These are phyloP conservation scores for Cyphellophora europaea DNA, from an alignment of 2,329 filamentous ascomycete species.

Conservation along the genomic window DNA sequence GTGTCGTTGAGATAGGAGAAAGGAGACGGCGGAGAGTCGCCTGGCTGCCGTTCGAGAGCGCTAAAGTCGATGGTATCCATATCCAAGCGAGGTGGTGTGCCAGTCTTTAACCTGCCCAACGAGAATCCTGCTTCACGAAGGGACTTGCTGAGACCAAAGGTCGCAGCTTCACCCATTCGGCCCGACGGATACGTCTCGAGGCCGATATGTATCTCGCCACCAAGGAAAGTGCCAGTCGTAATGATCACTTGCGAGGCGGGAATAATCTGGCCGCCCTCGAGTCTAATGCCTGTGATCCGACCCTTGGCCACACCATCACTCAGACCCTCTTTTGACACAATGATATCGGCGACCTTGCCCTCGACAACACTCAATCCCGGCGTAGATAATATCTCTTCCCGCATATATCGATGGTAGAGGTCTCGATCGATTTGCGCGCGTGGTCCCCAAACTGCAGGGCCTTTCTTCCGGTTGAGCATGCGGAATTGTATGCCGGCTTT, in stretches of 20 bases:
- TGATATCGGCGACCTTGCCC: conserved; percentile 86
- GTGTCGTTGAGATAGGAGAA: conserved; percentile 82
- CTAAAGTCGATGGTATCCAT: conserved; percentile 72
- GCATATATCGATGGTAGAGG: conserved; percentile 86
- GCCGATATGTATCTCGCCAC: conserved; percentile 94
- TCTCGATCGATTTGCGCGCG: conserved; percentile 89
- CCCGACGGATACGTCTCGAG: conserved; percentile 76
- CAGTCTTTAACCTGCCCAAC: conserved; percentile 86
- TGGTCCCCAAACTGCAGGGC: conserved; percentile 93
- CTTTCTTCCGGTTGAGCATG: conserved; percentile 78
- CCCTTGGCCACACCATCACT: conserved; percentile 45
- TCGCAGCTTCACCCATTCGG: conserved; percentile 87
- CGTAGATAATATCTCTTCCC: conserved; percentile 69
- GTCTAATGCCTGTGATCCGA: conserved; percentile 71
- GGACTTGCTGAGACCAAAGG: conserved; percentile 85
- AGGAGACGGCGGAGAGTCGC: conserved; percentile 76
- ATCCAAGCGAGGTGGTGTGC: conserved; percentile 82
- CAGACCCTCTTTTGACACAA: conserved; percentile 51
- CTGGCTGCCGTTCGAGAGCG: conserved; percentile 61
- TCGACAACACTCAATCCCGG: conserved; percentile 70
- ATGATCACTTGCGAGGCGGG: conserved; percentile 77
- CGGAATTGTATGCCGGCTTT: conserved; percentile 93
- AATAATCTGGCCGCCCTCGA: conserved; percentile 81
- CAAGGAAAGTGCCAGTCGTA: conserved; percentile 90
- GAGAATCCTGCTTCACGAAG: conserved; percentile 80